phyloP scores from a whole-genome alignment of 192 early-diverging fungal species.

The Pecoramyces ruminantium region DNA sequence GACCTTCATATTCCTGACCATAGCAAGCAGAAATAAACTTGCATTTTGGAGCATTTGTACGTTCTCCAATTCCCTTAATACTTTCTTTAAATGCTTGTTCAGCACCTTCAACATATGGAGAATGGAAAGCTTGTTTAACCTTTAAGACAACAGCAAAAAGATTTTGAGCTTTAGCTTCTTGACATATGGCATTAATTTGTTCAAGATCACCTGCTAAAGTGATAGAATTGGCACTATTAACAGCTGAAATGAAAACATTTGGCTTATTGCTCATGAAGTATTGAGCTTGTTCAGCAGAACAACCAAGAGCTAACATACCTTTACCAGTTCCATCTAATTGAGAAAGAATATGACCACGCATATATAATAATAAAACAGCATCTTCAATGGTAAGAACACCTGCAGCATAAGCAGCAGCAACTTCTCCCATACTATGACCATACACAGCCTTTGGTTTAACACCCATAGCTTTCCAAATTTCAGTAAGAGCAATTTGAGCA shows the following conservation, averaged over 20 bases:
- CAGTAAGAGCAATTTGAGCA: constrained; percentile 5
- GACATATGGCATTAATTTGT: constrained; percentile 8
- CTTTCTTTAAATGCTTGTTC: not conserved
- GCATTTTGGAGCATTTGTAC: not conserved
- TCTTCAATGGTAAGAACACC: constrained; percentile 3
- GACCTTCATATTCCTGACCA: not conserved
- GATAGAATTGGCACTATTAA: constrained; percentile 13
- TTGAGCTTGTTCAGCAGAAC: not conserved
- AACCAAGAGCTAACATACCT: constrained; percentile 12
- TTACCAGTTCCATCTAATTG: constrained; percentile 4
- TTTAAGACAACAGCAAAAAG: constrained; percentile 11
- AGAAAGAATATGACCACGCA: constrained; percentile 9
- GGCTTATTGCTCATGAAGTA: constrained; percentile 2
- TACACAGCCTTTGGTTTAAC: constrained; percentile 5
- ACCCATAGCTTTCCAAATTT: constrained; percentile 11
- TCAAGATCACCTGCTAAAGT: constrained; percentile 7
- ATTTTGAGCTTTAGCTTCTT: constrained; percentile 6
- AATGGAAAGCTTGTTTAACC: constrained; percentile 12
- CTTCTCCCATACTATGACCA: constrained; percentile 14
- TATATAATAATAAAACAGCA: constrained; percentile 6
- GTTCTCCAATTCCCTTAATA: not conserved
- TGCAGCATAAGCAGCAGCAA: constrained; percentile 12
- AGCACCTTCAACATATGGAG: constrained; percentile 8
- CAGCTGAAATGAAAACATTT: constrained; percentile 5
- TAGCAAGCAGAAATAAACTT: not conserved